Percentiles rank a stretch among this genome's conserved stretches.
These are phyloP conservation scores for Arachis stenosperma DNA, from an alignment of 306 rosid genomes.

Conservation along the genomic window DNA sequence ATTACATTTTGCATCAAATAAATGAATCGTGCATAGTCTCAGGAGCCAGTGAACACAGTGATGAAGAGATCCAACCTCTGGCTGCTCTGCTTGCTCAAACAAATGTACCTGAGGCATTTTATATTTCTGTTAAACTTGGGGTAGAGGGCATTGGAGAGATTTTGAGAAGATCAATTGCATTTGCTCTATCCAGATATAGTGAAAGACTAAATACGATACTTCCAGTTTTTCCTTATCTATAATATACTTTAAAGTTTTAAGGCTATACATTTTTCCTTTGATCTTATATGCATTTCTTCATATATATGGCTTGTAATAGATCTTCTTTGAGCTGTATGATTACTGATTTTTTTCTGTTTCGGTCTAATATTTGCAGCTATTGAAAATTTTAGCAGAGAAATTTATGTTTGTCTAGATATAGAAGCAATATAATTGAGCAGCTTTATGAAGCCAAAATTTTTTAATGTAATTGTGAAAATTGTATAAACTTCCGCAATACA, in stretches of 20 bases:
- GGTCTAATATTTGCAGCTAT: slow-evolving; percentile 67
- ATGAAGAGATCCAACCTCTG: slow-evolving; percentile 94
- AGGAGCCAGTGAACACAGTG: slow-evolving; percentile 74
- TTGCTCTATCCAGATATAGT: slow-evolving; percentile 72
- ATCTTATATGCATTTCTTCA: not conserved
- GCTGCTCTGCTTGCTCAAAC: slow-evolving; percentile 80
- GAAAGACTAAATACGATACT: slow-evolving; percentile 80
- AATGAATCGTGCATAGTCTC: slow-evolving; percentile 70
- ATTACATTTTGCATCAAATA: slow-evolving; percentile 85
- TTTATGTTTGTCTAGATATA: slow-evolving; percentile 30
- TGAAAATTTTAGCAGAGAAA: slow-evolving; percentile 79
- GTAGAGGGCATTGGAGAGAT: slow-evolving; percentile 95
- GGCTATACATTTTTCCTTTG: slow-evolving; percentile 8
- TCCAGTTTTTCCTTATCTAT: slow-evolving; percentile 29
- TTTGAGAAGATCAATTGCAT: slow-evolving; percentile 81
- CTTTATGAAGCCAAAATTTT: too few relatives aligned
- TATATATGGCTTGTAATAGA: slow-evolving; percentile 10
- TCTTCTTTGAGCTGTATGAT: not conserved
- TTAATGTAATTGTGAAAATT: too few relatives aligned
- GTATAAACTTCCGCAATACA: too few relatives aligned
- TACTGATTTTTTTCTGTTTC: slow-evolving; percentile 28
- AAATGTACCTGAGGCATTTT: slow-evolving; percentile 91
- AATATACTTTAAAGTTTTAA: slow-evolving; percentile 23
- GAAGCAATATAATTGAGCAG: too few relatives aligned
- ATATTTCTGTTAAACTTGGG: slow-evolving; percentile 92